Conservation (phyloP, 2,329 filamentous ascomycete genomes). For the Ustilaginoidea virens region DNA sequence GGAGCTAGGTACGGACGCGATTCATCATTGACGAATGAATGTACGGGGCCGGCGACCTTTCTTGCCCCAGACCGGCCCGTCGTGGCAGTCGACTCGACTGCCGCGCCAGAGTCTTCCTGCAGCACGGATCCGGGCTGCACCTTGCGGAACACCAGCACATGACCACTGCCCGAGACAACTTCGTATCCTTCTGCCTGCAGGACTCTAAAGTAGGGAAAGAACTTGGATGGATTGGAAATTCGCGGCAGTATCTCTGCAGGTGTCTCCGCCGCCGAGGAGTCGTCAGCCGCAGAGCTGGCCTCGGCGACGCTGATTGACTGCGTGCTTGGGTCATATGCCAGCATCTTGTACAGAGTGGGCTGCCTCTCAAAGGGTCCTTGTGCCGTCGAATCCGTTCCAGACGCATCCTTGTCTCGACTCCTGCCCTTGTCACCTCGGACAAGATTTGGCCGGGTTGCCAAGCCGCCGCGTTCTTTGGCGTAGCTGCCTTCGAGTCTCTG, state of each 20-base stretch:
- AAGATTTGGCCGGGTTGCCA: constrained; percentile 18
- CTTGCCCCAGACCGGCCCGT: constrained; percentile 33
- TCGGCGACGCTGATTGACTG: constrained; percentile 43
- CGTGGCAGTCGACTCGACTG: constrained; percentile 45
- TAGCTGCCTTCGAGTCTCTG: constrained; percentile 34
- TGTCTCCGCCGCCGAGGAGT: constrained; percentile 32
- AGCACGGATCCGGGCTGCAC: constrained; percentile 18
- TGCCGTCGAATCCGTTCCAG: not conserved
- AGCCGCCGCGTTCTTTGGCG: constrained; percentile 24
- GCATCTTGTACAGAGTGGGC: constrained; percentile 38
- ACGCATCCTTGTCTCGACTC: not conserved
- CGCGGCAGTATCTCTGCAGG: constrained; percentile 45
- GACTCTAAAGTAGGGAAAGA: constrained; percentile 45
- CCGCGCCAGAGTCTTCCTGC: constrained; percentile 1
- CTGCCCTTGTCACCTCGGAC: constrained; percentile 16
- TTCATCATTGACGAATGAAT: constrained; percentile 50
- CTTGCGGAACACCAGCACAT: constrained; percentile 53
- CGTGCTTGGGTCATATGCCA: constrained; percentile 47
- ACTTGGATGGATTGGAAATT: constrained; percentile 47
- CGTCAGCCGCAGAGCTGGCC: constrained; percentile 38
- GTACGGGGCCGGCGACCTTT: constrained; percentile 48
- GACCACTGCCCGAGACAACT: constrained; percentile 45
- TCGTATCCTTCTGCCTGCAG: constrained; percentile 49
- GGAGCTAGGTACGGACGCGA: constrained; percentile 20
- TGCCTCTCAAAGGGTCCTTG: constrained; percentile 2